A percentile compares a stretch with the other conserved stretches of the same genome.
Evolutionary conservation across 192 early-diverging fungal species (phyloP).

Genomic region (Coemansia sp.): DNA sequence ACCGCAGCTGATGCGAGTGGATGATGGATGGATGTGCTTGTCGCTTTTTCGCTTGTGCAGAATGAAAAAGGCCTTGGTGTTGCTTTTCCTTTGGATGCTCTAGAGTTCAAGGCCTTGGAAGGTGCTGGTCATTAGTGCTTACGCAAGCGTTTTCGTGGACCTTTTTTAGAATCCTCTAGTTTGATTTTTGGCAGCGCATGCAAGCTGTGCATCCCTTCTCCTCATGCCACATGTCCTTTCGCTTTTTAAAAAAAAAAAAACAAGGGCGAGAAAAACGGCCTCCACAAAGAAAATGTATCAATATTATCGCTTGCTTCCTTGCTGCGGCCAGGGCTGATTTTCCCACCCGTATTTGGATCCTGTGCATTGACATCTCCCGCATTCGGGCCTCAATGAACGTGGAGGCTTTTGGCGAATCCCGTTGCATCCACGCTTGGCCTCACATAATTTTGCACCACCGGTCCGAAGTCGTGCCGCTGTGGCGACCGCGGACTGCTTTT

Average conservation of each 20-base stretch:
- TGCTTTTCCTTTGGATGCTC: too few relatives aligned
- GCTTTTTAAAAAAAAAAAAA: not conserved
- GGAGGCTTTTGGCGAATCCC: not conserved
- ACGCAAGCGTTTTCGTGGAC: not conserved
- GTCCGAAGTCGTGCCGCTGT: constrained; percentile 1
- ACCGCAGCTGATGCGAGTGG: too few relatives aligned
- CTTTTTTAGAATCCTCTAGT: not conserved
- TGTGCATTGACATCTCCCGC: not conserved
- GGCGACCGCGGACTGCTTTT: constrained; percentile 5
- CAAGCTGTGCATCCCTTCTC: too few relatives aligned
- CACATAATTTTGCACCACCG: not conserved
- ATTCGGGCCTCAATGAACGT: not conserved
- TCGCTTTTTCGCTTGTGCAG: too few relatives aligned
- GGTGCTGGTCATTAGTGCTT: not conserved
- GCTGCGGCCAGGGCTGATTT: not conserved
- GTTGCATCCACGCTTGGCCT: too few relatives aligned
- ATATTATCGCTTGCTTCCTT: not conserved
- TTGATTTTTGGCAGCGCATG: not conserved
- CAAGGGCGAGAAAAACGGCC: too few relatives aligned
- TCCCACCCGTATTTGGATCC: not conserved
- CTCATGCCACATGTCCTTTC: too few relatives aligned
- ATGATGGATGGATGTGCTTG: too few relatives aligned
- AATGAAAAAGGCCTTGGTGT: too few relatives aligned
- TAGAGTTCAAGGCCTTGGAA: too few relatives aligned
- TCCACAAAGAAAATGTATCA: too few relatives aligned